These are phyloP conservation scores for Chlamydomonas reinhardtii DNA, from an alignment of 163 green algal genomes.

Conservation along the genomic window DNA sequence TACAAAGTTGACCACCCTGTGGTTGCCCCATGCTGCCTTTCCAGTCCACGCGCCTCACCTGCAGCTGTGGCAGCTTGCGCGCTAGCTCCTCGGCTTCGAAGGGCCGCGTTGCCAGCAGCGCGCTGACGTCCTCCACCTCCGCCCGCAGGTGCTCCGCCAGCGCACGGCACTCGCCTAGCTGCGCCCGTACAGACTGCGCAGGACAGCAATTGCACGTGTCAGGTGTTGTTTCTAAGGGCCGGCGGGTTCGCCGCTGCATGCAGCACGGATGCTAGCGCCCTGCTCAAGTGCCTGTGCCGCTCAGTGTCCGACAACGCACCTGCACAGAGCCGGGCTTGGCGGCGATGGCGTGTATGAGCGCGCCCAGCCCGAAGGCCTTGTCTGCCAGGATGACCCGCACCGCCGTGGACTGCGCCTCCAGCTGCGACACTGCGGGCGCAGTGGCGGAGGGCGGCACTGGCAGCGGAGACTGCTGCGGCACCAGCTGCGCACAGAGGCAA, in stretches of 20 bases:
- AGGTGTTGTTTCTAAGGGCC: too few species aligned
- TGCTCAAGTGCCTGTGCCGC: too few species aligned
- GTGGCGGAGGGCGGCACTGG: constrained; percentile 25
- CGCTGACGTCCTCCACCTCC: constrained; percentile 14
- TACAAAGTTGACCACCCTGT: too few species aligned
- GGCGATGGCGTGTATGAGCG: constrained; percentile 27
- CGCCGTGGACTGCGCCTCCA: constrained; percentile 45
- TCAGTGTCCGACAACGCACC: background rate
- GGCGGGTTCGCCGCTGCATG: too few species aligned
- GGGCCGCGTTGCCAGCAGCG: constrained; percentile 28
- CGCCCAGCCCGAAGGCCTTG: constrained; percentile 40
- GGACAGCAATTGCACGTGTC: too few species aligned
- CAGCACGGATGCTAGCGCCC: too few species aligned
- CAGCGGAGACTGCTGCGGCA: constrained; percentile 3
- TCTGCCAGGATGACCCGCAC: constrained; percentile 46
- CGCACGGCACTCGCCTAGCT: constrained; percentile 36
- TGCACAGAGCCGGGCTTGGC: constrained; percentile 2
- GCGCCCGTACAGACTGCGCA: constrained; percentile 25
- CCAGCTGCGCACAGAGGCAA: background rate
- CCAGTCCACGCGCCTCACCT: background rate
- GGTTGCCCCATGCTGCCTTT: too few species aligned
- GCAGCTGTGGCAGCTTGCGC: constrained; percentile 30
- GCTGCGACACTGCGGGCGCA: constrained; percentile 25
- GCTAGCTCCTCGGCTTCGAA: constrained; percentile 38
- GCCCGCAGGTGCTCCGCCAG: constrained; percentile 23